A percentile compares a stretch with the other conserved stretches of the same genome.
phyloP scores from a whole-genome alignment of 2,329 filamentous ascomycete genomes.

The Colletotrichum coccodes region DNA sequence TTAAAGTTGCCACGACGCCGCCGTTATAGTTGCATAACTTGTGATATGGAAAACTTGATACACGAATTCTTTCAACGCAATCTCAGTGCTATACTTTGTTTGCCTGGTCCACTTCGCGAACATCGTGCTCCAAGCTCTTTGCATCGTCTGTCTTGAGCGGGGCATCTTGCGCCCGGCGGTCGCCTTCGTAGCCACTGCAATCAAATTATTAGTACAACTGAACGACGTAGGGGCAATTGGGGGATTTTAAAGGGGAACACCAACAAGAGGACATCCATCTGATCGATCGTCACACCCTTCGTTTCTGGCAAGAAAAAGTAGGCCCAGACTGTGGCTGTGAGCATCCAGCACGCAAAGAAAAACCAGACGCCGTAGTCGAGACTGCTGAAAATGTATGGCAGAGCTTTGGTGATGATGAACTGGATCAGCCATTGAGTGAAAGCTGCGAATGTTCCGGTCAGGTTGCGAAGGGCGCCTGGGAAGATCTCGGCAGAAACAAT shows the following conservation, averaged over 20 bases:
- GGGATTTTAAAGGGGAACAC: neutral
- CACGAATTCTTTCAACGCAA: too few relatives aligned
- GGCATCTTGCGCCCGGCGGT: neutral
- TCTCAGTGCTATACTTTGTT: neutral
- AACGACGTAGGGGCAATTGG: neutral
- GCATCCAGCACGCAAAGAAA: slow-evolving; percentile 64
- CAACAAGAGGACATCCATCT: slow-evolving; percentile 54
- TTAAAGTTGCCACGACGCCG: too few relatives aligned
- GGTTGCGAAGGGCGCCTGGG: slow-evolving; percentile 52
- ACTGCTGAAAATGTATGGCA: slow-evolving; percentile 55
- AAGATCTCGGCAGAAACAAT: slow-evolving; percentile 57
- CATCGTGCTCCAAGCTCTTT: slow-evolving; percentile 21
- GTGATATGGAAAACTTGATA: too few relatives aligned
- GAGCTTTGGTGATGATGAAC: slow-evolving; percentile 54
- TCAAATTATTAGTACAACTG: neutral
- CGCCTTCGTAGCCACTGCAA: slow-evolving; percentile 21
- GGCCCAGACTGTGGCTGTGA: slow-evolving; percentile 57
- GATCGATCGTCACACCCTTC: slow-evolving; percentile 63
- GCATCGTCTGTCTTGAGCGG: neutral
- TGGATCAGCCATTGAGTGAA: slow-evolving; percentile 53
- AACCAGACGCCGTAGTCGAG: slow-evolving; percentile 64
- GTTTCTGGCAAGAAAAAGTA: slow-evolving; percentile 65
- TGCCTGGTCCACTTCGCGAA: slow-evolving; percentile 14
- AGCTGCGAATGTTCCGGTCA: slow-evolving; percentile 53
- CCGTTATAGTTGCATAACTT: too few relatives aligned